Conservation (phyloP, 2,329 filamentous ascomycete genomes). For the Penicillium sp. region DNA sequence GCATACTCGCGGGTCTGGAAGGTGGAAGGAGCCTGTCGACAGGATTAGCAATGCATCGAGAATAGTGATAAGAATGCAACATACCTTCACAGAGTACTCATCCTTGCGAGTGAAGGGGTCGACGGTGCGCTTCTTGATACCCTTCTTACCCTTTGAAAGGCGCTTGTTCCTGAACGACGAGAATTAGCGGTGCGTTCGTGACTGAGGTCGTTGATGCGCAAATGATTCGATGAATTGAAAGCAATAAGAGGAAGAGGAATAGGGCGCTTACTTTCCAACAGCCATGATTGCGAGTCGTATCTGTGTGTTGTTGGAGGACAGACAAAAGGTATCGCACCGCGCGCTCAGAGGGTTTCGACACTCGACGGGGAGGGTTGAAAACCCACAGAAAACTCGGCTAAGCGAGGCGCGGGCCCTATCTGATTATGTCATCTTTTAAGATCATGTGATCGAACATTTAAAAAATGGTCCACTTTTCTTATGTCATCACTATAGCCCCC, state of each 20-base stretch:
- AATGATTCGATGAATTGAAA: slow-evolving; percentile 7
- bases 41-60: slow-evolving; percentile 19
- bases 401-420: slow-evolving; percentile 43
- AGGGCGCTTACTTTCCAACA: slow-evolving; percentile 67
- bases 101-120: slow-evolving; percentile 99
- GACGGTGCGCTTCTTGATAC: slow-evolving; percentile 98
- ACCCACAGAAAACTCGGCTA: slow-evolving; percentile 49
- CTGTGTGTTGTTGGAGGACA: slow-evolving; percentile 42
- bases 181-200: slow-evolving; percentile 19
- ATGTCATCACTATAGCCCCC: slow-evolving; percentile 4
- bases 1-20: slow-evolving; percentile 96
- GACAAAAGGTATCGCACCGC: slow-evolving; percentile 44
- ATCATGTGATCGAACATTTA: slow-evolving; percentile 23
- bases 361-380: slow-evolving; percentile 38
- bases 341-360: slow-evolving; percentile 41
- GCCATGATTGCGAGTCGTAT: slow-evolving; percentile 69
- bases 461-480: neutral
- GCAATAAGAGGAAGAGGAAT: slow-evolving; percentile 9
- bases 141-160: slow-evolving; percentile 99
- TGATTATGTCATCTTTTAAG: slow-evolving; percentile 30
- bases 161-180: slow-evolving; percentile 82
- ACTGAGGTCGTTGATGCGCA: slow-evolving; percentile 2
- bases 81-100: slow-evolving; percentile 95
- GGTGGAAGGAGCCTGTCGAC: slow-evolving; percentile 76
- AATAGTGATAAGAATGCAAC: slow-evolving; percentile 24